A percentile compares a stretch with the other conserved stretches of the same genome.
Conservation (phyloP, 306 rosid genomes). For the Coriaria nepalensis region DNA sequence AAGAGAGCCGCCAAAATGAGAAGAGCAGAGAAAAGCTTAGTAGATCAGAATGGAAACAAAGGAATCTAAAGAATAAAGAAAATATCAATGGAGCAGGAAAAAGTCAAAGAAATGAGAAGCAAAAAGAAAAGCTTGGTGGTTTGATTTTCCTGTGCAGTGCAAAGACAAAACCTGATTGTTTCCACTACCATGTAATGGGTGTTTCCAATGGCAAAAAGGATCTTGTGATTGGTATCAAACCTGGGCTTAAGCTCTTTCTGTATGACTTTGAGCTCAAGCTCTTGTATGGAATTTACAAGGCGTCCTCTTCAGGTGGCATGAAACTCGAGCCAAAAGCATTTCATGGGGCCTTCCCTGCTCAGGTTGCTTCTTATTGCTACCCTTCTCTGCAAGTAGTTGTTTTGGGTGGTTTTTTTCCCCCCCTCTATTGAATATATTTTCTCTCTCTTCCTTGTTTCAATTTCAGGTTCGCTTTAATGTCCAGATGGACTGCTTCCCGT, state of each 20-base stretch:
- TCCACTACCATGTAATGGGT: conserved; percentile 64
- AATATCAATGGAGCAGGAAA: conserved; percentile 16
- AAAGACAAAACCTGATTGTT: conserved; percentile 91
- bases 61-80: conserved; percentile 20
- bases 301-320: conserved; percentile 71
- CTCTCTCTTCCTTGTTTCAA: conserved; percentile 11
- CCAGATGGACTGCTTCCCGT: conserved; percentile 61
- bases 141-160: conserved; percentile 87
- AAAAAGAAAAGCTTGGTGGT: conserved; percentile 60
- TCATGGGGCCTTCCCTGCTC: conserved; percentile 80
- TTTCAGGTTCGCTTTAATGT: conserved; percentile 72
- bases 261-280: conserved; percentile 87
- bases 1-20: conserved; percentile 18
- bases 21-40: conserved; percentile 18
- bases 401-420: no score
- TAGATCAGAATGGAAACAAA: conserved; percentile 18
- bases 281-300: conserved; percentile 67
- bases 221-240: conserved; percentile 42
- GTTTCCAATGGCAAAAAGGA: conserved; percentile 52
- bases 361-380: conserved; percentile 35
- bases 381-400: conserved; percentile 4
- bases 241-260: conserved; percentile 69
- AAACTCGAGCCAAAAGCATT: conserved; percentile 84
- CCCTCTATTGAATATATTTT: conserved; percentile 4
- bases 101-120: conserved; percentile 13